Conservation (phyloP, 257 asterid species). For the Verbascum thapsus region DNA sequence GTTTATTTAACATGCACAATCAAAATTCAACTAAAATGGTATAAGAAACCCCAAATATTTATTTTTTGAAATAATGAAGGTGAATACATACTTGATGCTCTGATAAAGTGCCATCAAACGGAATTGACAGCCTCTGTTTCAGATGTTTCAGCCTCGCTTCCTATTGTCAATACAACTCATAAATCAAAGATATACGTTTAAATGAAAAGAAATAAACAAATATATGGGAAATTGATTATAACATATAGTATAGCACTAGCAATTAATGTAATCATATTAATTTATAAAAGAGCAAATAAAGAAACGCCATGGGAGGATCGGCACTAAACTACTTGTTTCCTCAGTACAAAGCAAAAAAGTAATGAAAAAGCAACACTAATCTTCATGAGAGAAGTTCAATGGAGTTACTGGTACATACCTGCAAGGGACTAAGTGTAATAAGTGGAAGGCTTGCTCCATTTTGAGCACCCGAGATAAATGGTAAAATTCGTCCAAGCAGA, state of each 20-base stretch:
- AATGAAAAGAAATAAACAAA: slow-evolving; percentile 17
- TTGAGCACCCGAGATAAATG: slow-evolving; percentile 55
- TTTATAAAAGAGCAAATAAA: background rate
- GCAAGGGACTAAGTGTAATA: slow-evolving; percentile 77
- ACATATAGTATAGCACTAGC: background rate
- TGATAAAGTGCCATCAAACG: slow-evolving; percentile 75
- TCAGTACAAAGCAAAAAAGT: slow-evolving; percentile 2
- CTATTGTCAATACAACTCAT: slow-evolving; percentile 44
- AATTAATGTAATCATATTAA: background rate
- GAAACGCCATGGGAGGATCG: background rate
- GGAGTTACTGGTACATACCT: slow-evolving; percentile 52
- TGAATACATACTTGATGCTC: slow-evolving; percentile 79
- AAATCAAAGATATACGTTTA: slow-evolving; percentile 15
- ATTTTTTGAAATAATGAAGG: slow-evolving; percentile 1
- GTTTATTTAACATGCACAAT: background rate
- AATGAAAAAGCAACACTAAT: background rate
- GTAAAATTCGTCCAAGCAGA: slow-evolving; percentile 75
- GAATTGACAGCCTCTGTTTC: slow-evolving; percentile 71
- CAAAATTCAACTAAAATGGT: background rate
- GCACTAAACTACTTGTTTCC: slow-evolving; percentile 5
- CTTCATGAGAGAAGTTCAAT: background rate
- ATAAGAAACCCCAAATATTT: background rate
- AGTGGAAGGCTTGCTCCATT: slow-evolving; percentile 53
- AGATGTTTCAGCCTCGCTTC: slow-evolving; percentile 84
- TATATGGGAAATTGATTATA: background rate